Base-by-base conservation (phyloP, 1,284 basidiomycete species). In the Rhodotorula sp. region DNA sequence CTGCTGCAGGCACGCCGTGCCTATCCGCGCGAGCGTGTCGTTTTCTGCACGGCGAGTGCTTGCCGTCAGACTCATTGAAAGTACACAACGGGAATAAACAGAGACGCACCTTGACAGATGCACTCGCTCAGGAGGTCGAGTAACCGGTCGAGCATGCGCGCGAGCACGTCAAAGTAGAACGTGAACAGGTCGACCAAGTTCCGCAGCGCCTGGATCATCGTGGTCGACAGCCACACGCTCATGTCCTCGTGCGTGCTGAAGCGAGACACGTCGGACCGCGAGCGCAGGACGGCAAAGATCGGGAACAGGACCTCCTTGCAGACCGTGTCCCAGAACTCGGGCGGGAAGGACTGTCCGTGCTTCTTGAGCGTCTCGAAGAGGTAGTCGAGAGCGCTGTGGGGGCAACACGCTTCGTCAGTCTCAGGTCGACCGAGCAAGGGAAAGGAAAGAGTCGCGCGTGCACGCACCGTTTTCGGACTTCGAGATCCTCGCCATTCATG, bases 151-250 rank as follows among this genome's bases (percentile, higher is more conserved):
- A 99, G 84, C 81, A 92, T 90, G 59, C 90, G 86, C 79, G 95
- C 93, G 77, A 99, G 82, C 18, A 89, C 94, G 72, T 93, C 91
- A 81, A 98, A 99, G 83, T 94, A 97, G 83, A 88, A 92, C 2
- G 97, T 97, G 82, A 97, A 99, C 28, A 99, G 86, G 79, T 97
- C 93, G 72, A 99, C 92, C 73, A 99, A 85, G 81, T 98, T 93
- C 49, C 97, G 88, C 68, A 99, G 85, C 2, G 97, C 97, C 80
- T 99, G 95, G 67, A 99, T 98, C 90, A 99, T 95, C 2, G 97
- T 99, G 14, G 97, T 98, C 57, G 94, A 97, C 60, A 99, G 83
- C 97, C 97, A 99, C 21, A 99, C 95, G 78, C 93, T 97, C 93
- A 98, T 97, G 78, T 99, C 97, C 80, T 99, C 97, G 79, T 97